Conservation (phyloP, 768 basidiomycete species). For the Mycena metata region DNA sequence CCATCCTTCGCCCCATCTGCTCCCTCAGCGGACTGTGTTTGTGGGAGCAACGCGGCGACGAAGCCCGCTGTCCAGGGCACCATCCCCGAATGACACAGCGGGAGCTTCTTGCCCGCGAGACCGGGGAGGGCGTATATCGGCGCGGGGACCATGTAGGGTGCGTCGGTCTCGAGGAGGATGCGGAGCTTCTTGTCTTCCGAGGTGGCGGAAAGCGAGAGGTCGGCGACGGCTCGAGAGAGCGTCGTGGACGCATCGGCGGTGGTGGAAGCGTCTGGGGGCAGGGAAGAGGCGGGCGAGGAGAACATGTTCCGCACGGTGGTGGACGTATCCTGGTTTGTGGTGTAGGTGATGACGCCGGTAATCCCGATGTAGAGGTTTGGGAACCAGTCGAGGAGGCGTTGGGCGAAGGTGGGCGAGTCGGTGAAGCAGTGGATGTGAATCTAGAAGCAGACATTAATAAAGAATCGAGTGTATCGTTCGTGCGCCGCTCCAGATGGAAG, state of each 20-base stretch:
- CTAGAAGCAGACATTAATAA: no score
- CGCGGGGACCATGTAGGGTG: conserved; percentile 87
- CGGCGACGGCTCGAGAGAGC: no score
- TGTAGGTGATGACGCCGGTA: conserved; percentile 87
- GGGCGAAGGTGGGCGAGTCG: conserved; percentile 83
- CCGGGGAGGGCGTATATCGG: conserved; percentile 65
- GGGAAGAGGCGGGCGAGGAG: conserved; percentile 70
- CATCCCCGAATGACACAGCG: conserved; percentile 84
- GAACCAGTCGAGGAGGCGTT: conserved; percentile 79
- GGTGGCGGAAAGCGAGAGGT: no score
- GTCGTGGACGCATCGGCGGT: no score
- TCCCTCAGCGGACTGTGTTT: no score
- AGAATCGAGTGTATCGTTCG: no score
- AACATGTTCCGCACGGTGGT: conserved; percentile 70
- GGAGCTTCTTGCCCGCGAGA: conserved; percentile 64
- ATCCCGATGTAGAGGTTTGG: conserved; percentile 88
- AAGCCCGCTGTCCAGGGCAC: conserved; percentile 89
- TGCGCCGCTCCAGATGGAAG: no score
- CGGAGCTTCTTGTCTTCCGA: conserved; percentile 44
- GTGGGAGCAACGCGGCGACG: conserved; percentile 59
- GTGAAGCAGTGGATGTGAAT: conserved; percentile 93
- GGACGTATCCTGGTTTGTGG: conserved; percentile 80
- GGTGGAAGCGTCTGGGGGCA: no score
- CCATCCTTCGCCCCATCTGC: no score
- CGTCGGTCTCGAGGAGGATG: conserved; percentile 86